phyloP scores from a whole-genome alignment of 108 stramenopile species.

The Skeletonema potamos region DNA sequence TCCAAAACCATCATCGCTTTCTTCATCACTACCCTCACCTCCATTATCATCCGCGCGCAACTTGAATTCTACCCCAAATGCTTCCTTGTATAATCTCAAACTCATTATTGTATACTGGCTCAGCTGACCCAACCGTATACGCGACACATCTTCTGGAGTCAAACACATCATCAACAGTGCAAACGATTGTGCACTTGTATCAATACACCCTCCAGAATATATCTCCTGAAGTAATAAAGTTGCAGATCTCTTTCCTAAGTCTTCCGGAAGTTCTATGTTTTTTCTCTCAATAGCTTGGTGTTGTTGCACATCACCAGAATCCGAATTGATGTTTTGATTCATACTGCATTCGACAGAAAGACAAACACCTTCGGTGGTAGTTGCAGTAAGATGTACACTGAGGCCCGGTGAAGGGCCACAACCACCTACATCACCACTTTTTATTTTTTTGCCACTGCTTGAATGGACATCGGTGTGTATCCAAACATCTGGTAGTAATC shows the following conservation, averaged over 20 bases:
- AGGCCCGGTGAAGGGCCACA: conserved; percentile 88
- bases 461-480: conserved; percentile 94
- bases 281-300: conserved; percentile 39
- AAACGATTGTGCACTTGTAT: conserved; percentile 85
- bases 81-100: conserved; percentile 78
- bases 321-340: conserved; percentile 24
- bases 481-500: conserved; percentile 93
- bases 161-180: conserved; percentile 95
- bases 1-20: conserved; percentile 11
- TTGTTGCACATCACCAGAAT: background rate
- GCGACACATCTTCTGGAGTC: conserved; percentile 94
- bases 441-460: conserved; percentile 32
- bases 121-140: conserved; percentile 81
- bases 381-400: conserved; percentile 76
- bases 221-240: conserved; percentile 91
- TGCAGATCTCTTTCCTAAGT: conserved; percentile 86
- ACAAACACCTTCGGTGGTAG: conserved; percentile 88
- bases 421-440: conserved; percentile 43
- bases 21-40: conserved; percentile 19
- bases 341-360: conserved; percentile 84
- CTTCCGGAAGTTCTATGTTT: conserved; percentile 87
- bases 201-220: conserved; percentile 91
- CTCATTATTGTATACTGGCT: conserved; percentile 78
- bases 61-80: conserved; percentile 89
- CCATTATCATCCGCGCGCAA: conserved; percentile 55